Evolutionary conservation across 2,329 filamentous ascomycete genomes (phyloP), one percentile per base, ranked within the genome.

Genomic region (Diaporthe nobilis): DNA sequence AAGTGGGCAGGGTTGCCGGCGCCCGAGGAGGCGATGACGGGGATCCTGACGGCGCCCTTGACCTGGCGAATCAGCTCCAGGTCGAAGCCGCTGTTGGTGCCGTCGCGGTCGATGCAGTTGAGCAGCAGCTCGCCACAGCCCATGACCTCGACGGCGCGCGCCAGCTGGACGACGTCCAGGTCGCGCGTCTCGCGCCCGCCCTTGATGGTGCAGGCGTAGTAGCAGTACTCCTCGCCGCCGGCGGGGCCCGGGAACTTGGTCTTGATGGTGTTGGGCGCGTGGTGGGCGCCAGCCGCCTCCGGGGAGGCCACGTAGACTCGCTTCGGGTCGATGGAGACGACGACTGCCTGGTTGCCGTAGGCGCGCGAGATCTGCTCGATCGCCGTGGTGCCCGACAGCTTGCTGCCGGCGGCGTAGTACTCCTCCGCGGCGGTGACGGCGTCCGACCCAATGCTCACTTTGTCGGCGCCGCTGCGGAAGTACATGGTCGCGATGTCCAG

Each of bases 201-300:
- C 86, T 96, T 97, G 86, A 98, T 95, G 9, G 97, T 99, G 86
- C 97, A 98, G 75, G 97, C 96, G 84, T 98, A 99, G 96, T 96
- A 99, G 87, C 95, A 98, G 85, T 92, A 94, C 71, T 88, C 86
- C 84, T 98, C 94, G 39, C 95, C 95, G 42, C 95, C 95, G 58
- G 90, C 89, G 31, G 94, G 92, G 12, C 96, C 95, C 0, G 91
- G 92, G 77, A 87, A 90, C 0, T 85, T 83, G 0, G 96, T 98
- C 81, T 89, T 87, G 81, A 98, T 87, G 20, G 93, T 94, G 84
- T 87, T 86, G 84, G 97, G 94, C 81, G 95, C 93, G 1, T 90
- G 89, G 72, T 90, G 89, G 72, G 94, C 95, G 68, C 93, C 90
- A 34, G 89, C 86, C 53, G 93, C 92, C 28, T 63, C 70, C 17